phyloP scores from a whole-genome alignment of 169 alveolate species.

The Cryptosporidium sp. region DNA sequence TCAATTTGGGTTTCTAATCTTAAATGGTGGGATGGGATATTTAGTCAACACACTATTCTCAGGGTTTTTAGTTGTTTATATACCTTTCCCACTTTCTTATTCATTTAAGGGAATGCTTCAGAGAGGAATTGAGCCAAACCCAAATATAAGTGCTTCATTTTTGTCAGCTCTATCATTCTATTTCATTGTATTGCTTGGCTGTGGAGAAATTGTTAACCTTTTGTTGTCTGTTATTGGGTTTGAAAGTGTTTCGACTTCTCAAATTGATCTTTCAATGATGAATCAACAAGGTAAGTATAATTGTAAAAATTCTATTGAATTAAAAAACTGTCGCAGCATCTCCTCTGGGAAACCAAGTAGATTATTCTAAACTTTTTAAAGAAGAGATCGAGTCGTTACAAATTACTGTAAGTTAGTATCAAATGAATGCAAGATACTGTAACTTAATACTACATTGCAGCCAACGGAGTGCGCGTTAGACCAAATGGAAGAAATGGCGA shows the following conservation, averaged over 20 bases:
- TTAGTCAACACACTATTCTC: conserved; percentile 82
- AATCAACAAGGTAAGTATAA: conserved; percentile 59
- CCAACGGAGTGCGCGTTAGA: neutral
- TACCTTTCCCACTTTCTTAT: conserved; percentile 85
- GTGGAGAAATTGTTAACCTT: conserved; percentile 22
- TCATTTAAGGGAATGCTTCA: conserved; percentile 85
- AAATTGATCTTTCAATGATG: conserved; percentile 55
- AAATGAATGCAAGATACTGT: too few species aligned
- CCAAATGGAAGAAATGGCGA: conserved; percentile 24
- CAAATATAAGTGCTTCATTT: conserved; percentile 44
- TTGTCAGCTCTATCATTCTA: conserved; percentile 67
- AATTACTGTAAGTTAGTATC: conserved; percentile 26
- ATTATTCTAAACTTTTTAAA: conserved; percentile 52
- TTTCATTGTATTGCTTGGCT: conserved; percentile 28
- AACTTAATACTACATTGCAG: neutral
- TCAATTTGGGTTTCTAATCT: conserved; percentile 83
- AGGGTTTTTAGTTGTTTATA: conserved; percentile 85
- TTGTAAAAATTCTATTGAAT: neutral
- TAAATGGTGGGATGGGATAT: conserved; percentile 86
- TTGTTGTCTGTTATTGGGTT: conserved; percentile 15
- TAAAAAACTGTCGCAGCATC: neutral
- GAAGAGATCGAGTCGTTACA: conserved; percentile 62
- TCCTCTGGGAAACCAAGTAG: conserved; percentile 58
- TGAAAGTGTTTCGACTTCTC: neutral
- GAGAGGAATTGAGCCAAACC: conserved; percentile 80